Conservation (phyloP, 768 basidiomycete genomes). For the Hypsizygus marmoreus region DNA sequence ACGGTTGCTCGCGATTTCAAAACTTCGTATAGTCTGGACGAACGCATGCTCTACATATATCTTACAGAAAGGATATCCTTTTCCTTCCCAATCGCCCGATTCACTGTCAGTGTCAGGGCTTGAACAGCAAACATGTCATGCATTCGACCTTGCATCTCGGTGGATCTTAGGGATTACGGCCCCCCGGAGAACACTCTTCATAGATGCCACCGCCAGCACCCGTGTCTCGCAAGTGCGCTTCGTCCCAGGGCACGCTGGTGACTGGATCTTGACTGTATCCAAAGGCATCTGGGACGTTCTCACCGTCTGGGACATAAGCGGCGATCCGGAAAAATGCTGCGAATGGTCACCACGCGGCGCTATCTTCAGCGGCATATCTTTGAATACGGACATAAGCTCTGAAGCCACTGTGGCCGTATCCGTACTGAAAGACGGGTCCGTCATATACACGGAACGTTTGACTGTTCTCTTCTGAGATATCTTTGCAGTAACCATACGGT, state of each 20-base stretch:
- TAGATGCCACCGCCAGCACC: conserved; percentile 39
- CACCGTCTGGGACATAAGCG: conserved; percentile 48
- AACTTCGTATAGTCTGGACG: conserved; percentile 57
- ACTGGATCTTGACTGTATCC: conserved; percentile 54
- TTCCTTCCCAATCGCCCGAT: conserved; percentile 38
- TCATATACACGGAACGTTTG: conserved; percentile 15
- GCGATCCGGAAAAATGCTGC: conserved; percentile 30
- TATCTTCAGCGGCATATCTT: conserved; percentile 50
- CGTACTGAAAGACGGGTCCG: conserved; percentile 47
- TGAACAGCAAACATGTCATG: conserved; percentile 43
- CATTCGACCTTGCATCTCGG: conserved; percentile 47
- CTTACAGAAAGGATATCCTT: conserved; percentile 50
- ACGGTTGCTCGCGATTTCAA: conserved; percentile 45
- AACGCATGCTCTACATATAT: conserved; percentile 48
- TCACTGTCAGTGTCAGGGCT: conserved; percentile 44
- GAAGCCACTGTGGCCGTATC: conserved; percentile 55
- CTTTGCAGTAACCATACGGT: conserved; percentile 31
- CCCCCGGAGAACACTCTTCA: conserved; percentile 18
- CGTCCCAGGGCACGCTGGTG: conserved; percentile 43
- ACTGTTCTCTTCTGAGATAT: conserved; percentile 19
- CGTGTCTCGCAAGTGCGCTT: conserved; percentile 57
- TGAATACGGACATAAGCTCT: conserved; percentile 49
- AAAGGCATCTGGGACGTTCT: conserved; percentile 64
- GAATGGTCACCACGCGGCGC: conserved; percentile 59
- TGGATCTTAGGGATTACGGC: conserved; percentile 38